phyloP scores from a whole-genome alignment of 352 stramenopile genomes.

The Pythium dissotocum region DNA sequence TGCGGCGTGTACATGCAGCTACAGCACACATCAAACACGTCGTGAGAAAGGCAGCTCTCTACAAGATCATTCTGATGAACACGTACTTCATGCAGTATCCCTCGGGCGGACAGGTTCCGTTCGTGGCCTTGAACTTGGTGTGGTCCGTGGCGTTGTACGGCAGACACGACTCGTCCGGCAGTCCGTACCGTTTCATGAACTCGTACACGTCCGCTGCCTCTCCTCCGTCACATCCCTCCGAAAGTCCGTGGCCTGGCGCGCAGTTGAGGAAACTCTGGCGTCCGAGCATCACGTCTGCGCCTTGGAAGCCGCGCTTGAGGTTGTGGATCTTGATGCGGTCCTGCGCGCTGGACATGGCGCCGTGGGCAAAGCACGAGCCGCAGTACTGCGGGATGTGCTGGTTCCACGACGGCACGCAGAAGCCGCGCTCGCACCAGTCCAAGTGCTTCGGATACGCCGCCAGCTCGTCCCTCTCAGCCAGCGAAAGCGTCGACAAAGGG shows the following conservation, averaged over 20 bases:
- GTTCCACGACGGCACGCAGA: slow-evolving; percentile 67
- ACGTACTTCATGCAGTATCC: slow-evolving; percentile 71
- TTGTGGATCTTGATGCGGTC: slow-evolving; percentile 73
- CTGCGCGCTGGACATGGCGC: slow-evolving; percentile 48
- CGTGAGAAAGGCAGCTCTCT: neutral
- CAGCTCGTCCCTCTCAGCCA: slow-evolving; percentile 51
- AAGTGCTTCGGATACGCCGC: slow-evolving; percentile 56
- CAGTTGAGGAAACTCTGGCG: slow-evolving; percentile 71
- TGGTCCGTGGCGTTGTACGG: slow-evolving; percentile 66
- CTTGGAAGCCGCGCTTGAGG: slow-evolving; percentile 38
- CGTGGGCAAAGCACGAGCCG: slow-evolving; percentile 75
- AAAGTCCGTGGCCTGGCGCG: slow-evolving; percentile 51
- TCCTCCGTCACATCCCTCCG: slow-evolving; percentile 52
- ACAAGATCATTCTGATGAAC: neutral
- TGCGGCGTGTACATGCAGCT: slow-evolving; percentile 50
- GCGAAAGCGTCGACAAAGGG: slow-evolving; percentile 34
- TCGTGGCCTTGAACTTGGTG: slow-evolving; percentile 47
- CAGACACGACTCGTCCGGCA: slow-evolving; percentile 61
- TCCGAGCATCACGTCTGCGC: slow-evolving; percentile 59
- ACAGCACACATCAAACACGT: slow-evolving; percentile 24
- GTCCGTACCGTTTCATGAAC: slow-evolving; percentile 61
- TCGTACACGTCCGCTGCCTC: slow-evolving; percentile 59
- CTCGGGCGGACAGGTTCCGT: slow-evolving; percentile 57
- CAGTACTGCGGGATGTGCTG: slow-evolving; percentile 78
- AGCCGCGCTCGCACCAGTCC: slow-evolving; percentile 77